Conservation (phyloP, 2,329 filamentous ascomycete species). For the Microthyrium microscopicum region DNA sequence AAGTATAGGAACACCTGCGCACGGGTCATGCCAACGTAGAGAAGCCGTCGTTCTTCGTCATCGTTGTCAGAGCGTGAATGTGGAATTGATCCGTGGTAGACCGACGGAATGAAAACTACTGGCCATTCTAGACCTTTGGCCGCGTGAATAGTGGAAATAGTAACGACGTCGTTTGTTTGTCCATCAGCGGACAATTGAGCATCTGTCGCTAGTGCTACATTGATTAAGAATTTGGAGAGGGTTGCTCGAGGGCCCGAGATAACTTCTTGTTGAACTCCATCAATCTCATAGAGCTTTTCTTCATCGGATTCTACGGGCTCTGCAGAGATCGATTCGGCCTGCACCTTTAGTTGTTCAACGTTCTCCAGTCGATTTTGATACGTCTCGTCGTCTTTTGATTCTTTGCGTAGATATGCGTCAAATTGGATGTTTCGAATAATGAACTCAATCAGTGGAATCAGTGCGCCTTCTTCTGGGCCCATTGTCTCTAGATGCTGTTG, state of each 20-base stretch:
- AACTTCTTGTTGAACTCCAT: slow-evolving; percentile 48
- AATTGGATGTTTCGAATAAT: slow-evolving; percentile 52
- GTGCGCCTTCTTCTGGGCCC: slow-evolving; percentile 20
- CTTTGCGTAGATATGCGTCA: slow-evolving; percentile 53
- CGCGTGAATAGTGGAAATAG: slow-evolving; percentile 90
- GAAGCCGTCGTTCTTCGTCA: slow-evolving; percentile 70
- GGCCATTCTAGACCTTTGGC: slow-evolving; percentile 96
- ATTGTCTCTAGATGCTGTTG: slow-evolving; percentile 35
- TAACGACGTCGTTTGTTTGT: slow-evolving; percentile 44
- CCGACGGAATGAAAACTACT: slow-evolving; percentile 78
- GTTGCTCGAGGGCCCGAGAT: slow-evolving; percentile 39
- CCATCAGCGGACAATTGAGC: slow-evolving; percentile 40
- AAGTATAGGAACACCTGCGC: slow-evolving; percentile 76
- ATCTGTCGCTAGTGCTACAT: slow-evolving; percentile 70
- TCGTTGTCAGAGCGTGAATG: slow-evolving; percentile 72
- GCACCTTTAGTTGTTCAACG: slow-evolving; percentile 68
- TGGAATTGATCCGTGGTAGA: slow-evolving; percentile 80
- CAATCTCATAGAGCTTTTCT: slow-evolving; percentile 45
- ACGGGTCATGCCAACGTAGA: slow-evolving; percentile 95
- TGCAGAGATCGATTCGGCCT: slow-evolving; percentile 55
- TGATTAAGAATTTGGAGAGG: slow-evolving; percentile 70
- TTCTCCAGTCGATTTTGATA: slow-evolving; percentile 73
- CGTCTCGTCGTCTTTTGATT: slow-evolving; percentile 48
- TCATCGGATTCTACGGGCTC: slow-evolving; percentile 26
- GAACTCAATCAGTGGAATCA: slow-evolving; percentile 36